Conservation (phyloP, 352 stramenopile genomes). For the Pythium sukuiense region DNA sequence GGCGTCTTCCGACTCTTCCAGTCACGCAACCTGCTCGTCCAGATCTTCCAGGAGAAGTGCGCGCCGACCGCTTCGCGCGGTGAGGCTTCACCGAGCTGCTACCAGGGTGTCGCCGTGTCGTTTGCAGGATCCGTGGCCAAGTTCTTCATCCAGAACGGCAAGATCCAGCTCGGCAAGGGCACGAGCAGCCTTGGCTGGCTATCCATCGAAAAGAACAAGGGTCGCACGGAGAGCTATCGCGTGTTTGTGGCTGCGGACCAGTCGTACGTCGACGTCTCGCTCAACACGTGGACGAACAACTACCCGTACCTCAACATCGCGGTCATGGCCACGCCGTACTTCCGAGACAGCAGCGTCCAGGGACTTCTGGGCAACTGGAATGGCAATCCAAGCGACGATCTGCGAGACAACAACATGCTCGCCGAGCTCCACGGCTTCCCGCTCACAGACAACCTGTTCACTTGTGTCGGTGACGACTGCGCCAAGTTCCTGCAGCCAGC, state of each 20-base stretch:
- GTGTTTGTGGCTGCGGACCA: slow-evolving; percentile 30
- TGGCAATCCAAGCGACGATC: slow-evolving; percentile 26
- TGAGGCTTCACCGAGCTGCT: slow-evolving; percentile 26
- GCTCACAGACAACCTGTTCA: slow-evolving; percentile 33
- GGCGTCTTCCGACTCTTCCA: slow-evolving; percentile 35
- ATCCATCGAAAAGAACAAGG: slow-evolving; percentile 30
- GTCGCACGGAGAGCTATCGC: slow-evolving; percentile 30
- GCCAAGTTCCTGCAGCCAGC: slow-evolving; percentile 20
- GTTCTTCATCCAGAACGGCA: slow-evolving; percentile 31
- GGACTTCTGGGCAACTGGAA: slow-evolving; percentile 39
- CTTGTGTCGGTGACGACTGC: slow-evolving; percentile 26
- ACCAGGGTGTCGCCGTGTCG: slow-evolving; percentile 29
- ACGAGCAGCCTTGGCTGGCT: slow-evolving; percentile 30
- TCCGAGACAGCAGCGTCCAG: slow-evolving; percentile 23
- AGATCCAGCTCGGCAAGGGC: slow-evolving; percentile 28
- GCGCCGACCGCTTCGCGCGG: slow-evolving; percentile 12
- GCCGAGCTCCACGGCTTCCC: slow-evolving; percentile 21
- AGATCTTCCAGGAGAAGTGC: slow-evolving; percentile 41
- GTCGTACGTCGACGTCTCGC: slow-evolving; percentile 34
- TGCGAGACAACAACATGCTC: slow-evolving; percentile 25
- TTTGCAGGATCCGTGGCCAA: slow-evolving; percentile 33
- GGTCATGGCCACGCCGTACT: slow-evolving; percentile 31
- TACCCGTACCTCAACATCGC: slow-evolving; percentile 34
- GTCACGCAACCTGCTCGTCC: slow-evolving; percentile 29
- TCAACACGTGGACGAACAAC: slow-evolving; percentile 28